Conservation (phyloP, 116 monocot genomes). For the Posidonia oceanica region DNA sequence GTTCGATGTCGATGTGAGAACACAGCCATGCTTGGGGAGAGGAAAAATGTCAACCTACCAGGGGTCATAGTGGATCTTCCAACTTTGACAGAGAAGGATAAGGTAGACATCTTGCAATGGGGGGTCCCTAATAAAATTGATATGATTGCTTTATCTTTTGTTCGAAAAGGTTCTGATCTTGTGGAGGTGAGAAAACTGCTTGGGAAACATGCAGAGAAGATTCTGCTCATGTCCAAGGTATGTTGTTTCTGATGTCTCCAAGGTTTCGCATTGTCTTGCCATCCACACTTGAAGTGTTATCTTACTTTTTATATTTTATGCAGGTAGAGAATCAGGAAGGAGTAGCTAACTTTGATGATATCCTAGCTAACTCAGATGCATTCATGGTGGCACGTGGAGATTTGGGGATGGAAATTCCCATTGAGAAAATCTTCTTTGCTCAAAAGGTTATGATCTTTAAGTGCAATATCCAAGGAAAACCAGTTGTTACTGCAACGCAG, state of each 20-base stretch:
- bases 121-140: conserved; percentile 83
- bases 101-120: conserved; percentile 64
- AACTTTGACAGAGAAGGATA: conserved; percentile 77
- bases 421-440: conserved; percentile 71
- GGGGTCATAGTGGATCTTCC: conserved; percentile 74
- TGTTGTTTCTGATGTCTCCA: background rate
- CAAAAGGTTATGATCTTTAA: conserved; percentile 72
- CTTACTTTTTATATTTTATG: background rate
- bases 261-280: background rate
- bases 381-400: conserved; percentile 79
- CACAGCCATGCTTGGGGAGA: conserved; percentile 54
- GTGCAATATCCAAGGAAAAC: conserved; percentile 59
- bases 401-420: conserved; percentile 72
- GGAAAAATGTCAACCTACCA: conserved; percentile 82
- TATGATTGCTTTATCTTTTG: conserved; percentile 89
- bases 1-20: conserved; percentile 78
- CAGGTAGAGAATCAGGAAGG: conserved; percentile 87
- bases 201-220: conserved; percentile 60
- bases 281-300: background rate
- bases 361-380: conserved; percentile 50
- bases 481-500: conserved; percentile 76
- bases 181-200: conserved; percentile 56
- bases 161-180: conserved; percentile 79
- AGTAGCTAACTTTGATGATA: conserved; percentile 63
- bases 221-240: conserved; percentile 82